These are phyloP conservation scores for Metschnikowia bowlesiae DNA, from an alignment of 805 yeast species.

Conservation along the genomic window DNA sequence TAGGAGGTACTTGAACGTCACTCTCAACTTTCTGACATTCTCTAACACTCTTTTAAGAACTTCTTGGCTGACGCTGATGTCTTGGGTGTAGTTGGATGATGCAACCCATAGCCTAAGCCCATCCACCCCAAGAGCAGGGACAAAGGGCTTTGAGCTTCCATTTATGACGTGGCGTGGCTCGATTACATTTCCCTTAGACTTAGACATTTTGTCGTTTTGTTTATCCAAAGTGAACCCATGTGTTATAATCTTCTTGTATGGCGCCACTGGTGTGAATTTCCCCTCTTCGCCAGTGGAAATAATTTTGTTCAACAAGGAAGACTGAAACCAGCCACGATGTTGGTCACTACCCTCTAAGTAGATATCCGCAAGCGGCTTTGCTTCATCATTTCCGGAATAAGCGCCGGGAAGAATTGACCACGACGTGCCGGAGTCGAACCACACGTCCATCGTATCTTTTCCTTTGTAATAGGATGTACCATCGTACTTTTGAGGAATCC, in stretches of 20 bases:
- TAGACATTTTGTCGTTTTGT: constrained; percentile 87
- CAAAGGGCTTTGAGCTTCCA: constrained; percentile 45
- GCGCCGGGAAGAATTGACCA: constrained; percentile 66
- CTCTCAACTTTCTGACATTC: constrained; percentile 72
- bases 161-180: constrained; percentile 63
- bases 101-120: constrained; percentile 91
- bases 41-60: constrained; percentile 75
- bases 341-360: constrained; percentile 97
- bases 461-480: constrained; percentile 57
- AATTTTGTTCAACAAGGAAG: constrained; percentile 77
- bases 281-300: constrained; percentile 44
- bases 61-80: constrained; percentile 68
- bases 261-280: constrained; percentile 39
- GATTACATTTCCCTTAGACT: constrained; percentile 81
- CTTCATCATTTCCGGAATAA: background rate
- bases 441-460: constrained; percentile 93
- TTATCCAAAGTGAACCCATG: constrained; percentile 93
- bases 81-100: constrained; percentile 78
- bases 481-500: constrained; percentile 63
- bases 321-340: constrained; percentile 99
- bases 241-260: constrained; percentile 73
- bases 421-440: constrained; percentile 97
- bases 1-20: constrained; percentile 73
- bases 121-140: constrained; percentile 76
- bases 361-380: constrained; percentile 56